Evolutionary conservation across 192 early-diverging fungal genomes (phyloP).

Genomic region (Dissophora globulifera): DNA sequence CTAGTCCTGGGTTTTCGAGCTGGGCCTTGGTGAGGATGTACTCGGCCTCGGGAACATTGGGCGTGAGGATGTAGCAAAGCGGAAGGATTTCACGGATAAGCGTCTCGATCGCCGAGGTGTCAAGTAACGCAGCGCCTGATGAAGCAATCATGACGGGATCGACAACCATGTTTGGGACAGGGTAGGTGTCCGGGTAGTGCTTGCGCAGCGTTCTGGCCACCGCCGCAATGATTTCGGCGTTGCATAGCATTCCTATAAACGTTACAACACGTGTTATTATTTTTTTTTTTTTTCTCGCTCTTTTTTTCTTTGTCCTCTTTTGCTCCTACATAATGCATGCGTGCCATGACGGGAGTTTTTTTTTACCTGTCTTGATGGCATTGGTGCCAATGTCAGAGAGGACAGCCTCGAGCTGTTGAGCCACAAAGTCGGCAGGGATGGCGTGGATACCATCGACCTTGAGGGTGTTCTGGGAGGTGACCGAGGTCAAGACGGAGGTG

Average conservation of each 20-base stretch:
- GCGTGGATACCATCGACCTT: slow-evolving; percentile 76
- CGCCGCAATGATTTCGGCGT: slow-evolving; percentile 68
- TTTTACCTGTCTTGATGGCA: slow-evolving; percentile 76
- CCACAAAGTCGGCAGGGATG: slow-evolving; percentile 70
- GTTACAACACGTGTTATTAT: no score
- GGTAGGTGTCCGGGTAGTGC: slow-evolving; percentile 19
- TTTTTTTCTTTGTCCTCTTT: not conserved
- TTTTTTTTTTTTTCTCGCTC: no score
- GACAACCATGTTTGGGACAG: slow-evolving; percentile 65
- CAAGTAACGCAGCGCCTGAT: slow-evolving; percentile 71
- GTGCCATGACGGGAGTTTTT: no score
- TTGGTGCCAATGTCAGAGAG: slow-evolving; percentile 79
- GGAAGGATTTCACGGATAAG: slow-evolving; percentile 71
- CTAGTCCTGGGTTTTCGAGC: slow-evolving; percentile 5
- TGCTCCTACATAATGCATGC: not conserved
- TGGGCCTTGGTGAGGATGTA: slow-evolving; percentile 59
- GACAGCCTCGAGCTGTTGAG: slow-evolving; percentile 75
- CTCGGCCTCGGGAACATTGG: slow-evolving; percentile 88
- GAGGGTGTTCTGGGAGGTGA: slow-evolving; percentile 91
- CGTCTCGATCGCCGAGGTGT: slow-evolving; percentile 66
- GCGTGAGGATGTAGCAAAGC: slow-evolving; percentile 77
- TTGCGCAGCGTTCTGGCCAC: slow-evolving; percentile 60
- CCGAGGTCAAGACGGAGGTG: slow-evolving; percentile 77
- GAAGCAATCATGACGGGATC: slow-evolving; percentile 93
- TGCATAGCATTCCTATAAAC: slow-evolving; percentile 81